Percentiles rank a stretch among this genome's conserved stretches.
Conservation (phyloP, 2,329 filamentous ascomycete species). For the Calonectria multiphialidica region DNA sequence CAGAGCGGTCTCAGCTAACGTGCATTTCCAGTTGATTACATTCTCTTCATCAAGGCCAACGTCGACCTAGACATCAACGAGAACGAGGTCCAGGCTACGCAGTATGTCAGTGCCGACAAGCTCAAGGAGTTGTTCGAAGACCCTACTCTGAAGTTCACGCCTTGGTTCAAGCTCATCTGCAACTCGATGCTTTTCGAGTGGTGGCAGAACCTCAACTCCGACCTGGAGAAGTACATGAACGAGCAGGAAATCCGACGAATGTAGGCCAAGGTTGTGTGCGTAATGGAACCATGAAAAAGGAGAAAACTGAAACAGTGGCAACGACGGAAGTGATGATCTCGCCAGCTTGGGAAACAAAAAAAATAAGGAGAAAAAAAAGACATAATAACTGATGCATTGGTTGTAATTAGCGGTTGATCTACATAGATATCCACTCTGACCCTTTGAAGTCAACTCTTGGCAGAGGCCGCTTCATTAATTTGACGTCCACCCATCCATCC, state of each 20-base stretch:
- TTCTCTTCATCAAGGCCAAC: conserved; percentile 96
- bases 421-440: conserved; percentile 45
- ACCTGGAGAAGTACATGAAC: conserved; percentile 86
- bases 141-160: conserved; percentile 86
- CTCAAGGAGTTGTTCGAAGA: conserved; percentile 89
- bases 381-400: conserved; percentile 27
- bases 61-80: conserved; percentile 85
- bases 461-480: conserved; percentile 33
- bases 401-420: conserved; percentile 35
- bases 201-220: conserved; percentile 88
- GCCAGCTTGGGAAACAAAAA: conserved; percentile 17
- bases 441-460: conserved; percentile 8
- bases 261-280: conserved; percentile 9
- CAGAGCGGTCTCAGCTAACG: conserved; percentile 19
- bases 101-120: conserved; percentile 86
- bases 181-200: conserved; percentile 97
- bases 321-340: conserved; percentile 3
- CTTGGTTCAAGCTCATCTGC: conserved; percentile 99
- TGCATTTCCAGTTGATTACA: conserved; percentile 84
- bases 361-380: conserved; percentile 20
- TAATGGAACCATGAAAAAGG: conserved; percentile 2
- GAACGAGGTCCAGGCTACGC: conserved; percentile 89
- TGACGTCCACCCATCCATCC: conserved; percentile 29
- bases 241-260: conserved; percentile 92
- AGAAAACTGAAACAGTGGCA: conserved; percentile 16